Evolutionary conservation across 768 basidiomycete species (phyloP), one percentile per base, ranked within the genome.

Genomic region (Macrolepiota albuminosa): DNA sequence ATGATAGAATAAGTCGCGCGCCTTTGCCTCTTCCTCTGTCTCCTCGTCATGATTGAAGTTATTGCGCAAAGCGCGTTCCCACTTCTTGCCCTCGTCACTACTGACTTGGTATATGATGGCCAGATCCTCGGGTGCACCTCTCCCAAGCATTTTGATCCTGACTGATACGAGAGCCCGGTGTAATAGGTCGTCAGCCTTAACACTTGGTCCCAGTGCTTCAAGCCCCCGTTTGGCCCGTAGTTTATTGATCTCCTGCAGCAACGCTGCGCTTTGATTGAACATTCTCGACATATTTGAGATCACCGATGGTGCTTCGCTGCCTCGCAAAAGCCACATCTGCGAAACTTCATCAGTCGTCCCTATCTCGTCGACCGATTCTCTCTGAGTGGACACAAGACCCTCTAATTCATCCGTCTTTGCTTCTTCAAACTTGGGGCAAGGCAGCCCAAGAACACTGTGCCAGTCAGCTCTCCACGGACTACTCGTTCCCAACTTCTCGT

Each of bases 381-480:
- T 73, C 65, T 92, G 88, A 1, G 88, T 82, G 1, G 85, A 70
- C 33, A 85, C 75, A 24, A 86, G 67, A 13, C 70, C 76, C n/a
- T 70, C 72, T 4, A 53, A 64, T 14, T 56, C 66, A 33, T 3
- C 29, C 39, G 37, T 29, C 29, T 57, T 63, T 16, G 60, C 45
- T 31, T 67, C 53, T 54, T 54, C 62, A 13, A 56, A 36, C 14
- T 24, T 64, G 18, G 43, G 42, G 6, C 48, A n/a, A 21, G 64
- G 59, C 29, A 87, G 61, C 3, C 86, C 86, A n/a, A 92, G 79
- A n/a, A 89, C 76, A 26, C 76, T 75, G 11, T 75, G 77, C 93
- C 93, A 95, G 63, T 93, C 86, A 2, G 89, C 81, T 50, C 73
- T 74, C 87, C 88, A 98, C 1, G 93, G 89, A 68, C 83, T 87